Evolutionary conservation across 352 stramenopile species (phyloP), one percentile per base, ranked within the genome.

Genomic region (Phytophthora tubulina): DNA sequence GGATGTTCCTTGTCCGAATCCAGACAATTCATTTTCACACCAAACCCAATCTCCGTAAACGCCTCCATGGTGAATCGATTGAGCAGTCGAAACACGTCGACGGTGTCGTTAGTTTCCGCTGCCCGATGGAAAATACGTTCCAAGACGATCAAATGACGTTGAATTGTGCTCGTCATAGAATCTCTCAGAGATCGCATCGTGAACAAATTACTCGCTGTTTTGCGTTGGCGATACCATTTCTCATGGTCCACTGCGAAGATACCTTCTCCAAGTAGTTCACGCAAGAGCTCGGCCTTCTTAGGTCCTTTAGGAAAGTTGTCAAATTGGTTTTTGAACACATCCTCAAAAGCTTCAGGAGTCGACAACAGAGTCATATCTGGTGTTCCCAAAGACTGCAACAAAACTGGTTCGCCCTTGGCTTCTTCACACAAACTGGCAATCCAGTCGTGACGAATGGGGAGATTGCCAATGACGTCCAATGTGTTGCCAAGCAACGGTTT

Each of bases 291-390:
- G 7, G 44, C 49, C 42, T 77, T 76, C 54, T 73, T 71, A 2
- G 69, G 41, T 39, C 72, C 87, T 71, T 96, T 96, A 3, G 75
- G 67, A 62, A 94, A 96, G 54, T 77, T 86, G 36, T 86, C 77
- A 53, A 95, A 96, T 17, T 94, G 74, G 21, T 71, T 88, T 57
- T 88, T 86, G 57, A 84, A 66, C 36, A 89, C 79, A 49, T 91
- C 83, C 31, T 91, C 83, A 30, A 89, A 75, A 0, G 62, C 58
- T 42, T 82, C 38, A 14, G 72, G 70, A 13, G 78, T 89, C 33
- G 71, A 85, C 2, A 90, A 10, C 14, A 88, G 49, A 11, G 70
- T 68, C 53, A 79, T 61, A 13, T 86, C 72, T 6, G 67, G 71
- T 0, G 67, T 76, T 4, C 75, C 75, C 5, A 82, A 46, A 14